Conservation (phyloP, 177 flowering plant species). For the Vitis hybrid region DNA sequence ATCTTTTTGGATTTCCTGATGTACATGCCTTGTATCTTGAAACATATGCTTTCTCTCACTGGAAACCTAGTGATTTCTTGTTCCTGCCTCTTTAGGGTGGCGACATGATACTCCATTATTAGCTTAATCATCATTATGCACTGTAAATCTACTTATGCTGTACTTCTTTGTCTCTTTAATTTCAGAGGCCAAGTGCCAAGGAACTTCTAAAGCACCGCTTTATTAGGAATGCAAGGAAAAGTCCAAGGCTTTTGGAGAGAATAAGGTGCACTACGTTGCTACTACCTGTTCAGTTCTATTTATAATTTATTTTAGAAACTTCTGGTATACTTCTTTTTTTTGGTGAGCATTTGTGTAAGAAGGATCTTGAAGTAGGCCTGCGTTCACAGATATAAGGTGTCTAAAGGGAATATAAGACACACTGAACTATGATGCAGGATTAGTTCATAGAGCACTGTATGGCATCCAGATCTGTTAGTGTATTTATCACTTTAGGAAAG, state of each 20-base stretch:
- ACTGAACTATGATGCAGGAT: neutral
- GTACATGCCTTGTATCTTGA: neutral
- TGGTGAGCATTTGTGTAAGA: neutral
- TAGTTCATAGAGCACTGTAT: neutral
- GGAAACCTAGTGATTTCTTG: neutral
- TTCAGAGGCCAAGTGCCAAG: constrained; percentile 95
- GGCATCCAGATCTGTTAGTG: neutral
- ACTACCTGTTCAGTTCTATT: neutral
- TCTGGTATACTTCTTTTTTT: neutral
- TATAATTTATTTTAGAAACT: neutral
- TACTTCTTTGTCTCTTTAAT: constrained; percentile 17
- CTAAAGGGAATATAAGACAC: neutral
- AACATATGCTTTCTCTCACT: neutral
- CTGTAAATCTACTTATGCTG: neutral
- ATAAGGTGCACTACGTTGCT: constrained; percentile 54
- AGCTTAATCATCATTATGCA: neutral
- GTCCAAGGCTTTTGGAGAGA: constrained; percentile 85
- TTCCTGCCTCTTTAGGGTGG: neutral
- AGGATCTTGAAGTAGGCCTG: neutral
- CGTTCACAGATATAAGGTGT: neutral
- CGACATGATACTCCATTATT: neutral
- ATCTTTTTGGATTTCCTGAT: neutral
- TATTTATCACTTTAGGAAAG: neutral
- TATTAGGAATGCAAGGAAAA: constrained; percentile 84
- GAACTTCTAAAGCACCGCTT: constrained; percentile 92